A percentile compares a stretch with the other conserved stretches of the same genome.
phyloP scores from a whole-genome alignment of 768 basidiomycete genomes.

The Boletus reticulatus region DNA sequence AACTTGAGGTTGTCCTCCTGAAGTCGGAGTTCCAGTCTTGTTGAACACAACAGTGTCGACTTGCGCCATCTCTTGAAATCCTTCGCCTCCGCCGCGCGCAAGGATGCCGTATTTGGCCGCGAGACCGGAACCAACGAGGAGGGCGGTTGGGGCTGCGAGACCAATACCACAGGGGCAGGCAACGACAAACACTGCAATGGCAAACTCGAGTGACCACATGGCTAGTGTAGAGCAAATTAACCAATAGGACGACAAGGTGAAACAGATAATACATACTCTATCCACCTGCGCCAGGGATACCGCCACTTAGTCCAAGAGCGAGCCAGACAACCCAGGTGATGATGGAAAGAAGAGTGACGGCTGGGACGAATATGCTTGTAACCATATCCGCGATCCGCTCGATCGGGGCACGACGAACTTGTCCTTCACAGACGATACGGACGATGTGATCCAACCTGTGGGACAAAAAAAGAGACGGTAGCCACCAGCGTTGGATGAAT shows the following conservation, averaged over 20 bases:
- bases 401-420: constrained; percentile 69
- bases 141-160: constrained; percentile 82
- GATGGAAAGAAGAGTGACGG: constrained; percentile 69
- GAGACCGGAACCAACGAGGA: constrained; percentile 79
- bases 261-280: constrained; percentile 49
- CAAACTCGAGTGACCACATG: constrained; percentile 78
- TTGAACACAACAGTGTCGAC: constrained; percentile 77
- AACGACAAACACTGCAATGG: constrained; percentile 79
- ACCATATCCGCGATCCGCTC: constrained; percentile 73
- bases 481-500: background rate
- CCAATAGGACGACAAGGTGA: background rate
- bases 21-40: constrained; percentile 84
- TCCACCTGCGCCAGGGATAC: constrained; percentile 53
- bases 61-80: constrained; percentile 78
- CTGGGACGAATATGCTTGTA: constrained; percentile 78
- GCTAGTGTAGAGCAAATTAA: constrained; percentile 33
- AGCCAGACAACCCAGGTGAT: constrained; percentile 76
- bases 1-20: constrained; percentile 62
- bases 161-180: constrained; percentile 88
- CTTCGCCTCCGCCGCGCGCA: constrained; percentile 87
- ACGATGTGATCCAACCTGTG: constrained; percentile 72
- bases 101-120: constrained; percentile 79
- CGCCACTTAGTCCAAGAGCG: constrained; percentile 54
- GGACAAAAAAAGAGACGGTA: background rate
- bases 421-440: constrained; percentile 71